phyloP scores from a whole-genome alignment of 768 basidiomycete species.

The Phlegmacium glaucopus region DNA sequence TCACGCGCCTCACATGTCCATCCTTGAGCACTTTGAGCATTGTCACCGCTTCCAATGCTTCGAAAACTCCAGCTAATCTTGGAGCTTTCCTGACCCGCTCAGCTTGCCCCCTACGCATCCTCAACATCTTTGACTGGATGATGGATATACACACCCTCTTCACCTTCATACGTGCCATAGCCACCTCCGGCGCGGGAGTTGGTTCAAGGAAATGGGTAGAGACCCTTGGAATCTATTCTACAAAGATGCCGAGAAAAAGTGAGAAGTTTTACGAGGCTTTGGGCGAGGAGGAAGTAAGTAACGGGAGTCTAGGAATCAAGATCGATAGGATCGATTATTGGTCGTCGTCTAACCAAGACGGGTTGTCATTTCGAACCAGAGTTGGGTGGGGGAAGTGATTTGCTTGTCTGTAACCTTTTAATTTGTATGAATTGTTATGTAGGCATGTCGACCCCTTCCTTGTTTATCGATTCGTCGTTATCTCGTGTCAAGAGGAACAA shows the following conservation, averaged over 20 bases:
- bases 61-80: not conserved
- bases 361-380: not conserved
- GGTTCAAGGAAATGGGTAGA: not conserved
- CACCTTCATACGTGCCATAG: not conserved
- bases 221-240: not conserved
- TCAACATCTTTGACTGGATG: not conserved
- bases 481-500: no score
- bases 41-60: not conserved
- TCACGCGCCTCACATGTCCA: not conserved
- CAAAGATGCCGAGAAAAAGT: not conserved
- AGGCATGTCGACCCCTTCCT: no score
- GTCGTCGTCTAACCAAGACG: not conserved
- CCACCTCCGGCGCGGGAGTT: not conserved
- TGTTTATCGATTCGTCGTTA: no score
- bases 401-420: not conserved
- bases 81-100: not conserved
- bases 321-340: not conserved
- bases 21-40: not conserved
- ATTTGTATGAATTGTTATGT: no score
- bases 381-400: not conserved
- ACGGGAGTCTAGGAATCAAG: not conserved
- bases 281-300: not conserved
- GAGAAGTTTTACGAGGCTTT: not conserved
- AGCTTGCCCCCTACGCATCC: not conserved
- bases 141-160: not conserved